Base-by-base conservation (phyloP, 2,329 filamentous ascomycete species). In the Mycosphaerella sp. region DNA sequence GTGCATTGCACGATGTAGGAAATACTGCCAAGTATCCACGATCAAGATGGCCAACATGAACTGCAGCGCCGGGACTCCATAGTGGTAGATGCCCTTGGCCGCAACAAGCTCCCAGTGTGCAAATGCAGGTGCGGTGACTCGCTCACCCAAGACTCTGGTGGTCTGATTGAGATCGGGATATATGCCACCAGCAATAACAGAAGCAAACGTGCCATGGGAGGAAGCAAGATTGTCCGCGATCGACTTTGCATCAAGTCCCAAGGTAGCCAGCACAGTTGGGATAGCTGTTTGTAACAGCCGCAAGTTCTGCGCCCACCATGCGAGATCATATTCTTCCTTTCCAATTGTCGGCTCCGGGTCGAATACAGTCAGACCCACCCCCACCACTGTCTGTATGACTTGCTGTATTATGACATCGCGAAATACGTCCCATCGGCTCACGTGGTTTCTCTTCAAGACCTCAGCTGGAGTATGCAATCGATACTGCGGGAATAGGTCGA, bases 21-120 rank as follows among this genome's bases (percentile, higher is more conserved):
- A 95, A 73, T 98, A 98, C 69, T 98, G 91, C 93, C 93, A 98
- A 40, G 89, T 93, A 71, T 98, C 93, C 61, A 97, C 80, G 59
- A 94, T 76, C 58, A 81, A 73, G 54, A 91, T 79, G 18, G 84
- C 93, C 44, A 87, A 64, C 52, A 80, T 72, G 66, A 95, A 87
- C 68, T 97, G 91, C 43, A 91, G 49, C 2, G 74, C 78, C 0
- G 93, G 93, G 56, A 97, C 78, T 35, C 84, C 67, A 56, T 82
- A 72, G 77, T 87, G 86, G 74, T 97, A 97, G 59, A 95, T 80
- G 54, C 79, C 75, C 70, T 85, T 86, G 37, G 89, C 93, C 30
- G 81, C 70, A 27, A 77, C 59, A 39, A 94, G 65, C 71, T 97
- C 91, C 91, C 91, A 96, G 2, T 74, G 69, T 9, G 89, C 86